phyloP scores from a whole-genome alignment of 257 asterid species.

The Cynanchum wilfordii region DNA sequence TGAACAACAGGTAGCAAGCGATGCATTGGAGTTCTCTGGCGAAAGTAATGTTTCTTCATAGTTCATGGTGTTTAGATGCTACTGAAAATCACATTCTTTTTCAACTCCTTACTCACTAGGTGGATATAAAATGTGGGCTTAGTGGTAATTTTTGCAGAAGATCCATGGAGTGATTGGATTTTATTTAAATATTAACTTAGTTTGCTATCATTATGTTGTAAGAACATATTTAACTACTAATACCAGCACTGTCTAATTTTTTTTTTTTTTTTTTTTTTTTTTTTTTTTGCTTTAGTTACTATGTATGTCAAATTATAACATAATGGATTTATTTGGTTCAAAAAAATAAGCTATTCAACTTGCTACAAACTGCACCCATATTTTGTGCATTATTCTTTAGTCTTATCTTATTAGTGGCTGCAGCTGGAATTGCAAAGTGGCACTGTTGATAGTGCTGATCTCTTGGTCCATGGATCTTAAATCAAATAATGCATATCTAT shows the following conservation, averaged over 20 bases:
- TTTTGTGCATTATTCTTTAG: neutral
- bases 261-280: neutral
- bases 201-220: neutral
- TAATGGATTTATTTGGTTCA: neutral
- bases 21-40: conserved; percentile 4
- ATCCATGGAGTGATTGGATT: neutral
- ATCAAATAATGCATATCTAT: neutral
- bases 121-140: neutral
- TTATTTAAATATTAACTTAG: neutral
- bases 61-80: neutral
- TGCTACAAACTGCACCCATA: neutral
- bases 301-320: neutral
- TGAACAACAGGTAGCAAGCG: conserved; percentile 17
- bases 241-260: neutral
- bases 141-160: neutral
- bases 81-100: neutral
- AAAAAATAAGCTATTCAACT: too few species aligned
- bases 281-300: neutral
- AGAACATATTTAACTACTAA: neutral
- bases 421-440: neutral
- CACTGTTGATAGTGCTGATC: neutral
- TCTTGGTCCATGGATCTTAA: neutral
- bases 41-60: conserved; percentile 2
- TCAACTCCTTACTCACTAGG: neutral
- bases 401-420: neutral